phyloP scores from a whole-genome alignment of 495 filamentous ascomycete genomes.

The Aspergillus kassunensis region DNA sequence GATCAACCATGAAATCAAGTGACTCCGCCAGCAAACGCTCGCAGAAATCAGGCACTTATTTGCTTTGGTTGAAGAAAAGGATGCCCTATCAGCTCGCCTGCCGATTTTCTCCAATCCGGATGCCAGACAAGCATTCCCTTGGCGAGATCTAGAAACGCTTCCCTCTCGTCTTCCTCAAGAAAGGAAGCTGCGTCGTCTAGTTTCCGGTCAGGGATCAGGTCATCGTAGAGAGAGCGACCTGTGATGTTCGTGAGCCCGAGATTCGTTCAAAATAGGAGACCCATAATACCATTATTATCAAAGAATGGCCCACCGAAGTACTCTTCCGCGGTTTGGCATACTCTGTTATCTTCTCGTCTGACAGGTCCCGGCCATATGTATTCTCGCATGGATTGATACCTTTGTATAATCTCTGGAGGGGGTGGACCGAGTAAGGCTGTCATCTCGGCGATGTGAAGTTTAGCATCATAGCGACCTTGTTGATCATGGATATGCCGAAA shows the following conservation, averaged over 20 bases:
- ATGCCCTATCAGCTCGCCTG: slow-evolving; percentile 33
- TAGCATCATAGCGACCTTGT: slow-evolving; percentile 30
- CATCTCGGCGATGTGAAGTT: slow-evolving; percentile 43
- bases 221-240: slow-evolving; percentile 35
- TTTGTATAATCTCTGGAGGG: slow-evolving; percentile 38
- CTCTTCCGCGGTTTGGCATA: slow-evolving; percentile 33
- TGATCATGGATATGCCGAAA: slow-evolving; percentile 37
- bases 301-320: slow-evolving; percentile 40
- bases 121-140: slow-evolving; percentile 40
- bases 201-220: slow-evolving; percentile 32
- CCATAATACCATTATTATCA: slow-evolving; percentile 30
- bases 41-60: slow-evolving; percentile 25
- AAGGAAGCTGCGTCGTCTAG: slow-evolving; percentile 28
- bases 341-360: slow-evolving; percentile 29
- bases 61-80: slow-evolving; percentile 36
- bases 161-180: slow-evolving; percentile 36
- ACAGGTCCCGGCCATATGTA: slow-evolving; percentile 33
- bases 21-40: slow-evolving; percentile 16
- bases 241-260: slow-evolving; percentile 26
- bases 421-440: slow-evolving; percentile 46
- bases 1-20: no score
- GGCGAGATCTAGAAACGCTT: slow-evolving; percentile 39
- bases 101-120: slow-evolving; percentile 31
- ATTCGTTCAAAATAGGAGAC: slow-evolving; percentile 21
- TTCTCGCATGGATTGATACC: slow-evolving; percentile 36